Base-by-base conservation (phyloP, 106 monocot species). In the Dendrobium huoshanense region DNA sequence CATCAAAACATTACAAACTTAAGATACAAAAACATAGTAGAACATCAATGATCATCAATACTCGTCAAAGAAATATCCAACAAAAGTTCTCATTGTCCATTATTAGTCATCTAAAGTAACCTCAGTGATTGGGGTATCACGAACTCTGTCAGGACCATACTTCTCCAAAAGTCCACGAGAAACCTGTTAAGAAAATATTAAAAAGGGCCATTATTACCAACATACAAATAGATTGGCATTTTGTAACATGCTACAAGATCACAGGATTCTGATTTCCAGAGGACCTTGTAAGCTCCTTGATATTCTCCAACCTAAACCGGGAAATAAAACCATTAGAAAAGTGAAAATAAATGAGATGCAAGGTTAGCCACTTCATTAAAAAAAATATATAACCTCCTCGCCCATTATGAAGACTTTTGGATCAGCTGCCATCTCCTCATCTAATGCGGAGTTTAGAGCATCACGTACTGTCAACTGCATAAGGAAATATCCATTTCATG, bases 391-490 rank as follows among this genome's bases (percentile, higher is more conserved):
- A 91, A 95, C 94, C 95, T 95, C 95, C 88, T 95, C 99, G 67
- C 95, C 95, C 95, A 99, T 99, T 82, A 99, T 77, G 75, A 99
- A 79, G 54, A 99, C 90, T 86, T 87, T 95, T 75, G 93, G 89
- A 81, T 99, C 93, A 2, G 99, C 99, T 78, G 99, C 91, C 99
- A 99, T 93, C 78, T 99, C 99, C 82, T 99, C 99, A 81, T 99
- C 99, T 55, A 99, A 80, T 78, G 95, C 95, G 78, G 95, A 91
- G 81, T 99, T 99, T 77, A 99, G 56, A 77, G 99, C 99, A 22
- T 99, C 99, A 80, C 99, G 88, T 41, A 99, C 95, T 18, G 80
- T 93, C 84, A 99, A 95, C 99, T 95, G 48, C 51, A 70, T 41
- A 61, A 41, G 76, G 55, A 29, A 75, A 13, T 5, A 73, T 44